Conservation (phyloP, 768 basidiomycete species). For the Glaciozyma antarctica region DNA sequence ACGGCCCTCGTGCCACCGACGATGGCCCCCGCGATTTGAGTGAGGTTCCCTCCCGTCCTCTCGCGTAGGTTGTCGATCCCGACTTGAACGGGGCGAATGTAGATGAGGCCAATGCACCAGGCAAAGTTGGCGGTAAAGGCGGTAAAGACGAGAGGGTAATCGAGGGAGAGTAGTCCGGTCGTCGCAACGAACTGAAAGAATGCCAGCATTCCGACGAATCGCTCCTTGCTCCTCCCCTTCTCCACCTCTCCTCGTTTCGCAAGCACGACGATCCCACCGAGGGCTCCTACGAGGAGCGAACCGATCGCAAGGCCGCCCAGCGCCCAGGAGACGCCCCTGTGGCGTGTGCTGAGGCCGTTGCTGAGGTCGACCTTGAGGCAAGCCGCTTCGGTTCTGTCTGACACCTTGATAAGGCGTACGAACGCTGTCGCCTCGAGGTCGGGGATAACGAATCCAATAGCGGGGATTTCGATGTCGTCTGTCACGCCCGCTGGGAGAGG, state of each 20-base stretch:
- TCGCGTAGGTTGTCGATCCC: constrained; percentile 76
- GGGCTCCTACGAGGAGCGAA: constrained; percentile 50
- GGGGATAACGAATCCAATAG: constrained; percentile 74
- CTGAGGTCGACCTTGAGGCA: constrained; percentile 86
- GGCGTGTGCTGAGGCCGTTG: constrained; percentile 77
- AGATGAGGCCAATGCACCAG: constrained; percentile 68
- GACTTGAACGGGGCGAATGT: constrained; percentile 55
- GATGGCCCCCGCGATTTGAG: constrained; percentile 40
- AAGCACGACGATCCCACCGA: constrained; percentile 42
- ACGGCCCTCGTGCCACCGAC: constrained; percentile 29
- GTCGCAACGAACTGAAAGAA: constrained; percentile 77
- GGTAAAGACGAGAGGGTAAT: constrained; percentile 76
- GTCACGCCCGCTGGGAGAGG: constrained; percentile 31
- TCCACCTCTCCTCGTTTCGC: constrained; percentile 36
- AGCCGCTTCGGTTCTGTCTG: constrained; percentile 54
- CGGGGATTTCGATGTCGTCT: constrained; percentile 51
- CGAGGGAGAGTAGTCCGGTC: constrained; percentile 65
- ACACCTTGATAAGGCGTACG: constrained; percentile 19
- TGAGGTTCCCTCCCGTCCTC: constrained; percentile 66
- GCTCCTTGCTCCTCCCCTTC: constrained; percentile 40
- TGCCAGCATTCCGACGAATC: constrained; percentile 69
- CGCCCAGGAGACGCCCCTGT: constrained; percentile 65
- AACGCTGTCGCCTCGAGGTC: constrained; percentile 62
- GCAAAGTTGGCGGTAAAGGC: constrained; percentile 77
- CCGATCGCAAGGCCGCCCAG: constrained; percentile 51